phyloP scores from a whole-genome alignment of 352 stramenopile species.

The Phytophthora ohioensis region DNA sequence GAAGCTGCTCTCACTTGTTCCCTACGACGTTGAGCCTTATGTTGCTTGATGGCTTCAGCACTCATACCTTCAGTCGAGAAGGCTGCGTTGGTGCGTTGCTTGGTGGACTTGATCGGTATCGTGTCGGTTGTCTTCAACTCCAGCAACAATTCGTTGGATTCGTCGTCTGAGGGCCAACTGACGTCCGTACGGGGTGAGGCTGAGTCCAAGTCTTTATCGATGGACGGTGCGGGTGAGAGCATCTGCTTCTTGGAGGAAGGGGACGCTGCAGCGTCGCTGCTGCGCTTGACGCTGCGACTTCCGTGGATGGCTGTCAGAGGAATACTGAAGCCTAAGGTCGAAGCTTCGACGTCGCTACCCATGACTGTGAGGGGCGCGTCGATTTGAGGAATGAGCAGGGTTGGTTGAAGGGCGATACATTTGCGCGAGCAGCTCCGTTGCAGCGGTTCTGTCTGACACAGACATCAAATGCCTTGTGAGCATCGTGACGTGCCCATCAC shows the following conservation, averaged over 20 bases:
- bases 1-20: conserved; percentile 73
- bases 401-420: conserved; percentile 24
- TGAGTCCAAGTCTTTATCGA: conserved; percentile 40
- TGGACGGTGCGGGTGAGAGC: conserved; percentile 34
- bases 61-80: conserved; percentile 42
- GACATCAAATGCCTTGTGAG: conserved; percentile 15
- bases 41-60: conserved; percentile 61
- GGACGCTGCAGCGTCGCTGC: conserved; percentile 1
- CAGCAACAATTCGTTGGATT: conserved; percentile 36
- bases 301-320: conserved; percentile 30
- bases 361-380: conserved; percentile 12
- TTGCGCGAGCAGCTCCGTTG: conserved; percentile 1
- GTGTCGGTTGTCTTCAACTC: conserved; percentile 23
- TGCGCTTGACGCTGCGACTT: conserved; percentile 18
- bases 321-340: conserved; percentile 40
- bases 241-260: conserved; percentile 58
- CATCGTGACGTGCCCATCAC: conserved; percentile 21
- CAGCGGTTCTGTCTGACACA: conserved; percentile 12
- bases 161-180: conserved; percentile 55
- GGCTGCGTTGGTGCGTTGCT: conserved; percentile 24
- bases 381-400: conserved; percentile 32
- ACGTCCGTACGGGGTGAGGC: conserved; percentile 47
- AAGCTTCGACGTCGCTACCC: conserved; percentile 8
- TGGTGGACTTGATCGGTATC: conserved; percentile 7
- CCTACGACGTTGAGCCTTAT: conserved; percentile 66